These are phyloP conservation scores for Thalassiosira pacifica DNA, from an alignment of 352 stramenopile genomes.

Conservation along the genomic window DNA sequence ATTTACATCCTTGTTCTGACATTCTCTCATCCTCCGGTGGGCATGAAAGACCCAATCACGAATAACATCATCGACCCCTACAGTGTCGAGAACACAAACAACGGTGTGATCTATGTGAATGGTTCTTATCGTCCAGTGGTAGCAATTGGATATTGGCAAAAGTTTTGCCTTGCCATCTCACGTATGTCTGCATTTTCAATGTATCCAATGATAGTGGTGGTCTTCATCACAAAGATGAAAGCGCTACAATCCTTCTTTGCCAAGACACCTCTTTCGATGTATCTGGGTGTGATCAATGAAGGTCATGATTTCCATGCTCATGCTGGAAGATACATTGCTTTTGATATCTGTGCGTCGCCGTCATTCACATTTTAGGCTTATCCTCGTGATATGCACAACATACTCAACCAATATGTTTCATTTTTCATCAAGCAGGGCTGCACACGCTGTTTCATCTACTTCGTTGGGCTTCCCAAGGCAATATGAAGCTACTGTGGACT, in stretches of 20 bases:
- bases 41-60: slow-evolving; percentile 31
- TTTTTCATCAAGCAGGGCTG: too few species aligned
- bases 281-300: slow-evolving; percentile 44
- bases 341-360: slow-evolving; percentile 27
- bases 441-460: slow-evolving; percentile 60
- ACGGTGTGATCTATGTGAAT: slow-evolving; percentile 62
- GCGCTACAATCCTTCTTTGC: slow-evolving; percentile 46
- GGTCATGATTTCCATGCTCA: slow-evolving; percentile 55
- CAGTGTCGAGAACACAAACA: slow-evolving; percentile 51
- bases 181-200: slow-evolving; percentile 65
- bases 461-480: slow-evolving; percentile 56
- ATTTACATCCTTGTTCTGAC: slow-evolving; percentile 58
- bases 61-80: slow-evolving; percentile 56
- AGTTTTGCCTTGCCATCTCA: slow-evolving; percentile 45
- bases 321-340: slow-evolving; percentile 56
- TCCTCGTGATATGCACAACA: too few species aligned
- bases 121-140: slow-evolving; percentile 58
- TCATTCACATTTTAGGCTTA: too few species aligned
- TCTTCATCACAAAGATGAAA: slow-evolving; percentile 67
- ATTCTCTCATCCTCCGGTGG: slow-evolving; percentile 43
- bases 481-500: slow-evolving; percentile 52
- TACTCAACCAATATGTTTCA: too few species aligned
- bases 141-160: slow-evolving; percentile 38
- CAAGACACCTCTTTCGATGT: slow-evolving; percentile 53
- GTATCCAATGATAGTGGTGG: slow-evolving; percentile 64